Evolutionary conservation across 352 stramenopile species (phyloP), one percentile per base, ranked within the genome.

Genomic region (Pythium brachiatum): DNA sequence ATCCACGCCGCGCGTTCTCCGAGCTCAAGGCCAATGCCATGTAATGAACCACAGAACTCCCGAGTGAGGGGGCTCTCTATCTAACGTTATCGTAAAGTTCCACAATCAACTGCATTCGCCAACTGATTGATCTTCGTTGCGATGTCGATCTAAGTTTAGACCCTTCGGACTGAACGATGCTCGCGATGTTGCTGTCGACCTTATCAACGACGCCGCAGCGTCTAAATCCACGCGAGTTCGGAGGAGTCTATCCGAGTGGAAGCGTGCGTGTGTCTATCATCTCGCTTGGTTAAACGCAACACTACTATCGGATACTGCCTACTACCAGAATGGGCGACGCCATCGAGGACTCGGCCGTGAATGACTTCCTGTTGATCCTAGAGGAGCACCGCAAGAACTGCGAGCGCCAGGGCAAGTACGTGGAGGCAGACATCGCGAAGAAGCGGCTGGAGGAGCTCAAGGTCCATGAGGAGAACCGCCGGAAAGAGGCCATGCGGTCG

Each of bases 311-410:
- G 43, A 2, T 41, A 11, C 15, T 23, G 21, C 11, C 18, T 3
- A 20, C 18, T 3, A 20, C 53, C 39, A 47, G 20, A n/a, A 82
- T 80, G 75, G 62, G 66, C 50, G 74, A 83, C 59, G 72, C 76
- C 56, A 83, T 90, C 32, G 84, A 93, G 46, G 82, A 92, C 69
- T 90, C 85, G 52, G 85, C 85, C 18, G 85, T 94, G 67, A 83
- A 80, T 47, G 87, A 96, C 69, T 95, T 96, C 55, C 66, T 96
- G 53, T 66, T 93, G 34, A 96, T 96, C 59, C 74, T 98, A 7
- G 91, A 98, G 66, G 94, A 98, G 76, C 96, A 99, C 70, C 81
- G 94, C 25, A 98, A 97, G 73, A 99, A 98, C 74, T 99, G 96
- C 76, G 95, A 98, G 79, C 77, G 89, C 26, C 94, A 98, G 78